Base-by-base conservation (phyloP, 768 basidiomycete species). In the Naganishia vaughanmartiniae region DNA sequence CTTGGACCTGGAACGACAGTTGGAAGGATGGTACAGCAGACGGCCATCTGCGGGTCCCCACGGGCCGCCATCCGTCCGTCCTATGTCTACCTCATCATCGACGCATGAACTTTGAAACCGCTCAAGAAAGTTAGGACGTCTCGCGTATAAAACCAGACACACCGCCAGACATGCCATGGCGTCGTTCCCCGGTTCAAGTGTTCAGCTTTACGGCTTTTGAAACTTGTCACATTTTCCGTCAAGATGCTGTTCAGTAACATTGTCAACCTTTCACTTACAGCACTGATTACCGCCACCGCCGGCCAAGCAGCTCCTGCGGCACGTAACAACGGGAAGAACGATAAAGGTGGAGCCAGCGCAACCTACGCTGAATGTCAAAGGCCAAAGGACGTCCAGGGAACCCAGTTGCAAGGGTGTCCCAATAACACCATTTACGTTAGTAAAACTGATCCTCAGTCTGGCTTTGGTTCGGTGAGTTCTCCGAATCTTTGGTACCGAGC, bases 351-450 rank as follows among this genome's bases (percentile, higher is more conserved):
- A 30, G 28, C 3, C 19, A 51, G 33, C 30, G 34, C 66, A 19
- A 68, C 67, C 2, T 70, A 65, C 48, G 34, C 46, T 14, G 67
- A 69, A 19, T 73, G 72, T 51, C 72, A 73, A 53, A 30, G 31
- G 31, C 72, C 72, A 2, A 65, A 66, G 51, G 39, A n/a, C 36
- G 42, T 39, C 19, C 72, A 73, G 34, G 72, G 72, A 39, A 28
- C 45, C 4, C 84, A 87, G 19, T 78, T 87, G 14, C 21, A 66
- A 0, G 87, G 86, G 11, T 89, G 88, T 74, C 86, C 87, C 0
- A n/a, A 71, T 7, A 87, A 86, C 12, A 89, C 87, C 0, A 78
- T 89, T 4, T 88, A 84, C 69, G 88, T 89, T 26, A 88, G 87
- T 48, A 70, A 77, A 36, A 84, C 77, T 5, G 84, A 88, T 74